Evolutionary conservation across 2,329 filamentous ascomycete species (phyloP), one percentile per base, ranked within the genome.

Genomic region (Penicillium sumatraense): DNA sequence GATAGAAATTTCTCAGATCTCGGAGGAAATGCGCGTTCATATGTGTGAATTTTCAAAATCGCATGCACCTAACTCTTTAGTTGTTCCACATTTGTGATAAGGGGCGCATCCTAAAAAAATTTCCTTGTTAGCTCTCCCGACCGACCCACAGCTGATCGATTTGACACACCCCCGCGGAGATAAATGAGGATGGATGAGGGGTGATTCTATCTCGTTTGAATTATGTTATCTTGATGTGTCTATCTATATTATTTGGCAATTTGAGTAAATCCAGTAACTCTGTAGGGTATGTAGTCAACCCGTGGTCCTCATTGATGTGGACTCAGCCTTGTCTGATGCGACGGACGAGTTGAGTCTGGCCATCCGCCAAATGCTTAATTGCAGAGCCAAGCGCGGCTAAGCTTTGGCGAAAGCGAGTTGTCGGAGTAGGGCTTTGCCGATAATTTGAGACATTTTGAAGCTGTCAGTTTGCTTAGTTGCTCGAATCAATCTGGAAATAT

Each of bases 151-250:
- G 41, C 16, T 46, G 18, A 46, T 46, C 42, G 11, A 7, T 14
- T 20, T 46, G 42, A 46, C 42, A 46, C 27, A 46, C 18, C 18
- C 16, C 42, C 42, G 42, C 42, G 42, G 42, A 46, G 42, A 46
- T 26, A 44, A 23, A 18, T 21, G n/a, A 46, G 42, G 8, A 27
- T 26, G 11, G 38, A 42, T 9, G 20, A n/a, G 11, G n/a, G 14
- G 11, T 7, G 14, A 5, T 13, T 20, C 8, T 16, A n/a, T n/a
- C n/a, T n/a, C n/a, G 16, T 14, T 10, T 36, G 10, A 16, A 14
- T 36, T 10, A 31, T n/a, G 29, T 31, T 31, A 5, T 31, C 10
- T 31, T 31, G 10, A 13, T 31, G n/a, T 31, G 11, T 31, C n/a
- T 36, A 18, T 16, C 3, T 36, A 18, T 18, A 2, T 3, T 7